These are phyloP conservation scores for Plasmodiophora brassicae DNA, from an alignment of 208 protist species.

Conservation along the genomic window DNA sequence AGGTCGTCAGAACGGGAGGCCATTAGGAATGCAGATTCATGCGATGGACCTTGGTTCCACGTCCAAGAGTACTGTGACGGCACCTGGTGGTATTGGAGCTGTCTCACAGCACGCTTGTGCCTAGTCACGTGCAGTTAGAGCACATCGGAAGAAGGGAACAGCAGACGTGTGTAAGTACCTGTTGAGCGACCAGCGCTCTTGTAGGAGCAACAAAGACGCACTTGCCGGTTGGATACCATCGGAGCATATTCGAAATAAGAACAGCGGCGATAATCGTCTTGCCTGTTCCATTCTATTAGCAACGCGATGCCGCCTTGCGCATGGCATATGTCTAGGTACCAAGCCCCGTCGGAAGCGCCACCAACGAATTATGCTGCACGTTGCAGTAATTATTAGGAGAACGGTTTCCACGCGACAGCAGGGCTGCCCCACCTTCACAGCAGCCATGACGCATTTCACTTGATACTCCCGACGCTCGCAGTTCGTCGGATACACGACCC, in stretches of 20 bases:
- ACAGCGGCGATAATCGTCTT: slow-evolving; percentile 64
- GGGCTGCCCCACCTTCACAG: not conserved
- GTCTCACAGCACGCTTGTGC: not conserved
- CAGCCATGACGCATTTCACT: not conserved
- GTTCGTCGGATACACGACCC: not conserved
- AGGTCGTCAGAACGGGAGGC: not conserved
- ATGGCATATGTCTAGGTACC: not conserved
- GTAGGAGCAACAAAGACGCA: slow-evolving; percentile 59
- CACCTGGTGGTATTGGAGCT: not conserved
- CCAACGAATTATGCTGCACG: slow-evolving; percentile 41
- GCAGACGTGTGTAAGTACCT: slow-evolving; percentile 40
- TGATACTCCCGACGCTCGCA: not conserved
- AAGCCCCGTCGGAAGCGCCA: slow-evolving; percentile 54
- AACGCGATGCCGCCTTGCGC: no score
- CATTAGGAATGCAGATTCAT: not conserved
- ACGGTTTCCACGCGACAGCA: not conserved
- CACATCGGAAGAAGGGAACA: not conserved
- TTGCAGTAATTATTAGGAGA: not conserved
- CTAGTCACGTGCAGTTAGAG: not conserved
- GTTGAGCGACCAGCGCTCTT: slow-evolving; percentile 55
- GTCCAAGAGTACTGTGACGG: not conserved
- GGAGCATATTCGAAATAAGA: slow-evolving; percentile 54
- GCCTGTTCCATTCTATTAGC: slow-evolving; percentile 36
- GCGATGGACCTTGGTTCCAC: not conserved
- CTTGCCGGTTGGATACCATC: slow-evolving; percentile 58